Conservation (phyloP, 768 basidiomycete species). For the Cubamyces lactineus region DNA sequence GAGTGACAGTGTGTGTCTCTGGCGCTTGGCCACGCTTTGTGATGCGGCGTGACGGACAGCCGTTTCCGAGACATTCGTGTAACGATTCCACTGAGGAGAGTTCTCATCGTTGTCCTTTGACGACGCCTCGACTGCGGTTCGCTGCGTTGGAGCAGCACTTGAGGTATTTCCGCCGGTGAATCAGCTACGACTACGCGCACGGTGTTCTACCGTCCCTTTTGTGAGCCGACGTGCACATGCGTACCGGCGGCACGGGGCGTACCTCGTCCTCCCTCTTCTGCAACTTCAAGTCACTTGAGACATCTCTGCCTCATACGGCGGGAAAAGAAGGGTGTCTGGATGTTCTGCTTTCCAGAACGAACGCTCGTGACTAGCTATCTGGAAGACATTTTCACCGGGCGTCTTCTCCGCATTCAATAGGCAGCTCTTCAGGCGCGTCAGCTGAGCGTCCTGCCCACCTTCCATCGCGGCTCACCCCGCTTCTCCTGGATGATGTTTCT, state of each 20-base stretch:
- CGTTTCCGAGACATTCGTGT: neutral
- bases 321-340: neutral
- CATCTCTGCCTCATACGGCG: neutral
- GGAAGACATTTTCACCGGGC: neutral
- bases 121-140: neutral
- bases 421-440: neutral
- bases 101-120: neutral
- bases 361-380: conserved; percentile 2
- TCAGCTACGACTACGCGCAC: neutral
- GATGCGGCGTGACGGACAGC: neutral
- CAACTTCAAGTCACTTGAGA: no score
- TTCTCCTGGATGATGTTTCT: neutral
- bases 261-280: no score
- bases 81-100: neutral
- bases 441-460: neutral
- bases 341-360: neutral
- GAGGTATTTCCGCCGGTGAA: conserved; percentile 10
- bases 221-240: neutral
- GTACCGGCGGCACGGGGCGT: neutral
- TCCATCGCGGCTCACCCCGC: neutral
- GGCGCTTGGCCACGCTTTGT: no score
- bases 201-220: neutral
- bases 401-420: conserved; percentile 5
- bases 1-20: no score
- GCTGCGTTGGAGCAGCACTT: neutral